Base-by-base conservation (phyloP, 2,329 filamentous ascomycete species). In the Pyrenophora seminiperda region DNA sequence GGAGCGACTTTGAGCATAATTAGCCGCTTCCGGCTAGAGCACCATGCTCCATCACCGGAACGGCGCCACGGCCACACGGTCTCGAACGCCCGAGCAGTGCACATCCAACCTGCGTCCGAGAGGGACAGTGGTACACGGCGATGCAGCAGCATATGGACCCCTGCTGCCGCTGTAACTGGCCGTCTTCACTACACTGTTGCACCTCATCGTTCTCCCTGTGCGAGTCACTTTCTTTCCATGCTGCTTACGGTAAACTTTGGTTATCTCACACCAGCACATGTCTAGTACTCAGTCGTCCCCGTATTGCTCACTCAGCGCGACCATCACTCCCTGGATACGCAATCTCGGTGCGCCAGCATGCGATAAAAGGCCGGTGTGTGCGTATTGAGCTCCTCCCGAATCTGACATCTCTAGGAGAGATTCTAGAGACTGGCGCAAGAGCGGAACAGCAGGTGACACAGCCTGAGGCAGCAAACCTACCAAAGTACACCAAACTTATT, bases 1-100 rank as follows among this genome's bases (percentile, higher is more conserved):
- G 59, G 62, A 64, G 62, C 52, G 48, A 58, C 58, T 64, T 66
- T 66, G 62, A 66, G 62, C 62, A 66, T 14, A 61, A 54, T 66
- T 63, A 61, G 45, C 62, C 54, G 49, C 38, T 55, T 62, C 7
- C 5, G 61, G 62, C 36, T 62, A 64, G 61, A 17, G 27, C 13
- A 11, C n/a, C 41, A 57, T 50, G 57, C 56, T 56, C 56, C 29
- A 27, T 27, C 7, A 4, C 9, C 10, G 24, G 9, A 40, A 31
- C 38, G 34, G 50, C 57, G 57, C 59, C 56, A 58, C 50, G 14
- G 27, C 45, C 40, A 32, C 49, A 9, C n/a, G 50, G 37, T 41
- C 55, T 49, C 24, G 44, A 53, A 31, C 49, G 43, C 43, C 42
- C 37, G 37, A 45, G 29, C 42, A 31, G 38, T 37, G 37, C 45